Evolutionary conservation across 805 yeast species (phyloP), one percentile per base, ranked within the genome.

Genomic region (Myxozyma melibiosi): DNA sequence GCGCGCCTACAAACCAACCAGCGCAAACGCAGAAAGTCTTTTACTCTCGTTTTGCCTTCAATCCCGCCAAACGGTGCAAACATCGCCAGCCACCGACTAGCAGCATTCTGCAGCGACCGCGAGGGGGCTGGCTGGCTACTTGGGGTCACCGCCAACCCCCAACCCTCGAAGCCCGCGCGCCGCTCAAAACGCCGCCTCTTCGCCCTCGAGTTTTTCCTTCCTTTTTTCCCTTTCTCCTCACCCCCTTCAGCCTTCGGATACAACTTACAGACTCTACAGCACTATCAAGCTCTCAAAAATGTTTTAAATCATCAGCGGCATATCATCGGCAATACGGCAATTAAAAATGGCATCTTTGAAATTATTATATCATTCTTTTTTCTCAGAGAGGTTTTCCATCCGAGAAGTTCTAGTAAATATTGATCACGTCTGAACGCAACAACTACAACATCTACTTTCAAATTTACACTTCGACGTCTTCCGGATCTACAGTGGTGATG

Each of bases 371-470:
- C 16, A 46, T 37, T 46, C 51, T 37, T 46, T 46, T 46, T 46
- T 46, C 51, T 46, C 51, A 46, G 51, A 46, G 42, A 11, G 51
- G 51, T 46, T 46, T 46, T 46, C 51, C 43, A 46, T 46, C 42
- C 42, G 51, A 46, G 51, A 46, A 46, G 42, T 46, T 35, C 25
- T 46, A 46, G 51, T 46, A 24, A 46, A 46, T 22, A 46, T 35
- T 37, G 51, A 46, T 24, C 39, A n/a, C n/a, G n/a, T n/a, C n/a
- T n/a, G n/a, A n/a, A n/a, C n/a, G n/a, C n/a, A n/a, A n/a, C n/a
- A n/a, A n/a, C n/a, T n/a, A n/a, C n/a, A n/a, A n/a, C n/a, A n/a
- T n/a, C n/a, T n/a, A n/a, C n/a, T n/a, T n/a, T n/a, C n/a, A n/a
- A n/a, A n/a, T n/a, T n/a, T n/a, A n/a, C n/a, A n/a, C n/a, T n/a